Base-by-base conservation (phyloP, 1,284 basidiomycete species). In the Ceratobasidium sp. region DNA sequence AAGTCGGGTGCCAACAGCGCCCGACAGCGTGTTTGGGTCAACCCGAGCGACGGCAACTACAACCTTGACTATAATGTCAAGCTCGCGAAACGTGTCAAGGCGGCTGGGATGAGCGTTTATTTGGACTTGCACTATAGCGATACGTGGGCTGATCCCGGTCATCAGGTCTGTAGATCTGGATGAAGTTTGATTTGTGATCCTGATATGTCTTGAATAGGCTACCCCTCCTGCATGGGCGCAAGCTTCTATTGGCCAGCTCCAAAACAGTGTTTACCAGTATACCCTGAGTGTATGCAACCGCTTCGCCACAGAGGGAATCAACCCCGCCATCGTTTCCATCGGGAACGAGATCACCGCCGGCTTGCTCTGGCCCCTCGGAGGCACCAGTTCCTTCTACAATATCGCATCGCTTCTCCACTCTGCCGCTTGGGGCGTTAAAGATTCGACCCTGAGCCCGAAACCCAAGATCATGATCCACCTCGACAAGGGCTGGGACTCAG, bases 51-150 rank as follows among this genome's bases (percentile, higher is more conserved):
- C 39, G 66, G 66, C 19, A 80, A 86, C 39, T 90, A 90, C 78
- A 86, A 85, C 77, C 80, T 88, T 68, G 81, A 79, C 56, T 88
- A 88, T 77, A 88, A 84, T 0, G 81, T 90, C n/a, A 82, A 82
- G 0, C 80, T 89, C 56, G 88, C 85, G 3, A 88, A 87, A 80
- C 83, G 88, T 16, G 86, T 87, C 48, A 84, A 84, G 72, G 86
- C 85, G 16, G 86, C 86, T 22, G 87, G 88, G 22, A 85, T 90
- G 86, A 82, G 83, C n/a, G 79, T 90, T 11, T 80, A 86, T 46
- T 82, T 90, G 8, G 88, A 90, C 77, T 78, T 90, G 61, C 88
- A 90, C 78, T 89, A 86, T 79, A 89, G 88, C 78, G 89, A 90
- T 78, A 89, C 87, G 3, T 89, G 87, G 88, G 78, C 74, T 83